Base-by-base conservation (phyloP, 768 basidiomycete species). In the Rhizopogon vinicolor region DNA sequence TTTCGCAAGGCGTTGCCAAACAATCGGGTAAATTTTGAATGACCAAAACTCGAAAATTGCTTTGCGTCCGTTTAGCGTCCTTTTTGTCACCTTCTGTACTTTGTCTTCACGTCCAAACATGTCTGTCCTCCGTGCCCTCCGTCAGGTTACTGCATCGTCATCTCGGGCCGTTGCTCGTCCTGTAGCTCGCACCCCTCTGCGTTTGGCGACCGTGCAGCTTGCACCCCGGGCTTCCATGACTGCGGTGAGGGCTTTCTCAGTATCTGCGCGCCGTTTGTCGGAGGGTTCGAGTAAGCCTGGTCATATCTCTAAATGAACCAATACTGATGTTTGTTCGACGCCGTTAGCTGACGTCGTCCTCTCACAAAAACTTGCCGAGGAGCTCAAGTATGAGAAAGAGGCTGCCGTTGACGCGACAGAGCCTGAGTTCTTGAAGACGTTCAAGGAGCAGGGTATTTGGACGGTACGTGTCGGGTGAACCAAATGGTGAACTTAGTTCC, bases 331-430 rank as follows among this genome's bases (percentile, higher is more conserved):
- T 44, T n/a, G 4, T 31, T 29, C 14, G 8, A 3, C 33, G 45
- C 37, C 28, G 5, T 43, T 61, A 91, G 91, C 85, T 56, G 91
- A 95, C 67, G 75, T 89, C 33, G 69, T 82, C 19, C 82, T 98
- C 42, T 76, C 84, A 9, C 79, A 87, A 65, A 91, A 89, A 63
- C 76, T 96, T 48, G 69, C 78, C 49, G 85, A 89, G 67, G 96
- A 98, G 75, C 78, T 97, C 63, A 77, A 86, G 63, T 97, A 89
- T 67, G 95, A 99, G 75, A 75, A 82, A 57, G 87, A 93, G 63
- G 74, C 77, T 25, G 7, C 33, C 31, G 72, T 66, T 1, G 65
- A 65, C 28, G 54, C 65, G 28, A 65, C 55, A 1, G 76, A 74
- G 44, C 93, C 94, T 29, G 89, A 90, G 44, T 95, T 93, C 67